phyloP scores from a whole-genome alignment of 139 green algal species.

The Chlamydomonas eustigma region DNA sequence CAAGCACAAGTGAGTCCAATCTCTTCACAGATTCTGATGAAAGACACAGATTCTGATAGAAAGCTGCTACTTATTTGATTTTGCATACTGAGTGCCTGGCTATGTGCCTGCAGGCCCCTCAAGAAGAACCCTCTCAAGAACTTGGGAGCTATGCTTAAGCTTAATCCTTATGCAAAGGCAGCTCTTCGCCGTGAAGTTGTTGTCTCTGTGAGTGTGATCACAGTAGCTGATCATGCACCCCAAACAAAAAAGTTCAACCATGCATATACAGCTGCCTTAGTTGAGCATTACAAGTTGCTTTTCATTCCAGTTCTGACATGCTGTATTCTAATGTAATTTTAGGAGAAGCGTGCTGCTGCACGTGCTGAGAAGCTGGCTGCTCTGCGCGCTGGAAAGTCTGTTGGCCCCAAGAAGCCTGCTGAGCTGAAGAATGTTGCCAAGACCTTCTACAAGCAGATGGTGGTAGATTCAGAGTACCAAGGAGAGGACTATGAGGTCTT shows the following conservation, averaged over 20 bases:
- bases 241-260: too few species aligned
- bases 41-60: too few species aligned
- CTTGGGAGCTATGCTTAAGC: constrained; percentile 89
- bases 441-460: constrained; percentile 69
- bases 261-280: too few species aligned
- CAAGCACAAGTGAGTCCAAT: constrained; percentile 33
- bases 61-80: too few species aligned
- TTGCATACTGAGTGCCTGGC: too few species aligned
- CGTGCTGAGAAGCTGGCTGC: constrained; percentile 56
- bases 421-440: constrained; percentile 54
- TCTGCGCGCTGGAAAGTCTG: constrained; percentile 40
- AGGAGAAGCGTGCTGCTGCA: not conserved
- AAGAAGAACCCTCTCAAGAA: constrained; percentile 99
- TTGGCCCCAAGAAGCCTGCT: constrained; percentile 45
- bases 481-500: constrained; percentile 93
- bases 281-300: too few species aligned
- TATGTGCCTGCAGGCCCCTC: constrained; percentile 53
- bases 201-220: constrained; percentile 10
- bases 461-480: constrained; percentile 81
- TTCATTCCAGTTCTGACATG: too few species aligned
- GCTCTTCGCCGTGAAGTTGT: constrained; percentile 37
- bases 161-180: constrained; percentile 93
- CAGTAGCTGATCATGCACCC: too few species aligned
- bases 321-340: too few species aligned
- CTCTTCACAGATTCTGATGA: too few species aligned